These are phyloP conservation scores for Pholiota microspora DNA, from an alignment of 768 basidiomycete genomes.

Conservation along the genomic window DNA sequence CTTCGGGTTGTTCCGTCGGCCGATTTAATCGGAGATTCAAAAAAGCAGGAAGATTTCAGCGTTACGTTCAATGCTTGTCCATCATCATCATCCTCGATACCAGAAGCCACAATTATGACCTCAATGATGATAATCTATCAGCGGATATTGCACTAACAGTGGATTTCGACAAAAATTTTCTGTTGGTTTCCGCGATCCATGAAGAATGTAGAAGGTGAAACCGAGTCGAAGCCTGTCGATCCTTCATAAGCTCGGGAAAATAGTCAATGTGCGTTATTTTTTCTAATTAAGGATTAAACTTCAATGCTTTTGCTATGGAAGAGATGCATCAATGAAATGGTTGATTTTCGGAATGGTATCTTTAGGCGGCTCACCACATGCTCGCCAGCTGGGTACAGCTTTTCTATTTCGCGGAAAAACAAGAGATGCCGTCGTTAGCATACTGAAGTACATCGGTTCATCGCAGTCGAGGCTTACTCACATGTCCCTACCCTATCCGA, in stretches of 20 bases:
- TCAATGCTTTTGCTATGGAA: background rate
- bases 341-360: constrained; percentile 6
- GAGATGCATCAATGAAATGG: background rate
- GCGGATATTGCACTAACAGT: too few relatives aligned
- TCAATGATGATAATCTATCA: background rate
- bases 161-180: too few relatives aligned
- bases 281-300: too few relatives aligned
- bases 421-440: background rate
- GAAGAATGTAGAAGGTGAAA: too few relatives aligned
- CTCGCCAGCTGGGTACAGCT: background rate
- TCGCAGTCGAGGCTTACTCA: background rate
- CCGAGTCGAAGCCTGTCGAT: too few relatives aligned
- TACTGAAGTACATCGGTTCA: background rate
- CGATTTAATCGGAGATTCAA: background rate
- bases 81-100: background rate
- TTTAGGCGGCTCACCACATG: background rate
- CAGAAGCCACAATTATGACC: background rate
- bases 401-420: background rate
- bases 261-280: too few relatives aligned
- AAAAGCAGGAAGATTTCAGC: too few relatives aligned
- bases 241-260: too few relatives aligned
- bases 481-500: background rate
- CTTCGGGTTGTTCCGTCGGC: too few relatives aligned
- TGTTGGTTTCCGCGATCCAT: too few relatives aligned
- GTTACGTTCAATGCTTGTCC: background rate